Evolutionary conservation across 495 filamentous ascomycete species (phyloP).

Genomic region (Aspergillus ostianus): DNA sequence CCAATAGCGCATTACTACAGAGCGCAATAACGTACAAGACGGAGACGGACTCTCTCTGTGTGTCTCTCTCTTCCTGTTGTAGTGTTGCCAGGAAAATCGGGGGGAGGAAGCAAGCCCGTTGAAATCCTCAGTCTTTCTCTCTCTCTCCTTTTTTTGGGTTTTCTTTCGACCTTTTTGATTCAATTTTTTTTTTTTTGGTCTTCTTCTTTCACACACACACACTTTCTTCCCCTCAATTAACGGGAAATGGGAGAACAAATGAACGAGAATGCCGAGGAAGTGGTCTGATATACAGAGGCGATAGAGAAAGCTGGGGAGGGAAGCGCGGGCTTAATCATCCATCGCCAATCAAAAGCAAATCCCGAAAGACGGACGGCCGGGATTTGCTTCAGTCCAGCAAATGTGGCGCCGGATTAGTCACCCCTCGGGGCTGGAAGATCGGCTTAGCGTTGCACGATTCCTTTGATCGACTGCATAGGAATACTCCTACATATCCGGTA

Average conservation of each 20-base stretch:
- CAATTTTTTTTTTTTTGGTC: too few relatives aligned
- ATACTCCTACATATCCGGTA: too few relatives aligned
- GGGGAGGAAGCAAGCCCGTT: background rate
- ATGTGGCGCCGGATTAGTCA: slow-evolving; percentile 2
- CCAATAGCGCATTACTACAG: slow-evolving; percentile 17
- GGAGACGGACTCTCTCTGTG: background rate
- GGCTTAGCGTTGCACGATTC: slow-evolving; percentile 9
- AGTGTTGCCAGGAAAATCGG: background rate
- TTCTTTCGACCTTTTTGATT: too few relatives aligned
- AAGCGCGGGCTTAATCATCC: slow-evolving; percentile 23
- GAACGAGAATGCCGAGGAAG: slow-evolving; percentile 12
- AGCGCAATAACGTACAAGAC: background rate
- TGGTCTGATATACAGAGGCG: slow-evolving; percentile 24
- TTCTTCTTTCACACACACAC: too few relatives aligned
- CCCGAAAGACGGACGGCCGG: slow-evolving; percentile 17
- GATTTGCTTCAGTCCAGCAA: slow-evolving; percentile 18
- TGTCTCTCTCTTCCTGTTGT: background rate
- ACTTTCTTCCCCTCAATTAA: background rate
- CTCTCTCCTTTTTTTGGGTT: too few relatives aligned
- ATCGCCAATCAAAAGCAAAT: slow-evolving; percentile 19
- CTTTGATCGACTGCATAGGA: too few relatives aligned
- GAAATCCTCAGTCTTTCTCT: too few relatives aligned
- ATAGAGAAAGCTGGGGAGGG: slow-evolving; percentile 5
- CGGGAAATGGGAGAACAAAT: background rate
- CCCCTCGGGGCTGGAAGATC: slow-evolving; percentile 15